A percentile compares a stretch with the other conserved stretches of the same genome.
These are phyloP conservation scores for Tagetes erecta DNA, from an alignment of 129 eudicot genomes.

Conservation along the genomic window DNA sequence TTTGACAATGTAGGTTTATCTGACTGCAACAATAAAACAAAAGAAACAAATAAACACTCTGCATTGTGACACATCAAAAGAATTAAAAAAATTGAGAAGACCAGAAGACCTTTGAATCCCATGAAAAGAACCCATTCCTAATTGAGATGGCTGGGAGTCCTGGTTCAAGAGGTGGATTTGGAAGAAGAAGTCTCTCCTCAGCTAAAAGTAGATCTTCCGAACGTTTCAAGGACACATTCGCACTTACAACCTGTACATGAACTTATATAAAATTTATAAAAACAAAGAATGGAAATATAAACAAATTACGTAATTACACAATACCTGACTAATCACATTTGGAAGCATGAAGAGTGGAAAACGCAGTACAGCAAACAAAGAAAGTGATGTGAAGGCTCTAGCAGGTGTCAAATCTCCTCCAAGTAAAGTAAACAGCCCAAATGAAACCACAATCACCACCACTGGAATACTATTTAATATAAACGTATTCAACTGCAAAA, in stretches of 20 bases:
- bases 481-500: conserved; percentile 78
- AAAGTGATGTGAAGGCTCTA: conserved; percentile 90
- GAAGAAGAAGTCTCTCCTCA: conserved; percentile 82
- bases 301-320: conserved; percentile 2
- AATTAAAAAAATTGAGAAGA: conserved; percentile 9
- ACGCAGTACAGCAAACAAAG: conserved; percentile 79
- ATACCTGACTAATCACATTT: conserved; percentile 80
- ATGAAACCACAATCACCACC: conserved; percentile 82
- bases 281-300: background rate
- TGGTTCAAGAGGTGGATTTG: conserved; percentile 89
- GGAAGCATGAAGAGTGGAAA: conserved; percentile 92
- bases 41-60: background rate
- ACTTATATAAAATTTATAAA: background rate
- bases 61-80: background rate
- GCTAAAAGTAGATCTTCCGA: conserved; percentile 85
- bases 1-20: conserved; percentile 74
- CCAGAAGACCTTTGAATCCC: conserved; percentile 93
- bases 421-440: conserved; percentile 79
- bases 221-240: conserved; percentile 85
- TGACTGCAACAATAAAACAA: conserved; percentile 47
- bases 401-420: conserved; percentile 95
- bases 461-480: conserved; percentile 87
- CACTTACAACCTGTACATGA: conserved; percentile 77
- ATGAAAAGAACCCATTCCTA: conserved; percentile 76
- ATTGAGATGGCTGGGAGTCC: conserved; percentile 84